Evolutionary conservation across 202 grass and related monocot species (phyloP), one percentile per base, ranked within the genome.

Genomic region (Miscanthus sacchariflorus): DNA sequence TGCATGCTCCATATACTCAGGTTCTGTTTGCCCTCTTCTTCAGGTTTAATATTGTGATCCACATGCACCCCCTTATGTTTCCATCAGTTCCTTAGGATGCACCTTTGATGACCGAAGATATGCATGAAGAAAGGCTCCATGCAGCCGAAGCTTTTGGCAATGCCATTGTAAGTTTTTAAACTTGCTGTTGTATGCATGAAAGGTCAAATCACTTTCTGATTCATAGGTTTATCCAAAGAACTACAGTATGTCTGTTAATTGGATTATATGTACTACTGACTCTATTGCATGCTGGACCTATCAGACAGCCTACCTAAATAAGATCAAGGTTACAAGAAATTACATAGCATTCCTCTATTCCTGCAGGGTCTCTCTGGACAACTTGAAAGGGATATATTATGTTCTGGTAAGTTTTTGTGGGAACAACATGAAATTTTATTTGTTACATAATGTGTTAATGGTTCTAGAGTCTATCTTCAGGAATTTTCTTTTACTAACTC

Each of bases 1-100:
- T 99, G 96, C 96, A 96, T 95, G 92, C 79, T 91, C 94, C 96
- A 64, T 95, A 95, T 83, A 99, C 96, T 44, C 96, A 99, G 96
- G 96, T 99, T 96, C 79, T 87, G 83, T 72, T 85, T 90, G 67
- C 38, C 45, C 84, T 54, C 50, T 56, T 81, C 30, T 87, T 40
- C 40, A 77, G 23, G 61, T 65, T 85, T 73, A 86, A 76, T 35
- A 72, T 83, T 72, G 72, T 43, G 50, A 71, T 81, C 35, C 70
- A 64, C 44, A 28, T 56, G 58, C 81, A 80, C n/a, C 21, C 18
- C 5, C 84, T 85, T 68, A 82, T 82, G 74, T 85, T 92, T 65
- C 71, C 49, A 88, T 90, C 69, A 85, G 64, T 91, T 87, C 88
- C 85, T 81, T 91, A 99, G 96, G 90, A 94, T 92, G 91, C 94